Evolutionary conservation across 805 yeast species (phyloP), one percentile per base, ranked within the genome.

Genomic region (Saccharomyces jurei): DNA sequence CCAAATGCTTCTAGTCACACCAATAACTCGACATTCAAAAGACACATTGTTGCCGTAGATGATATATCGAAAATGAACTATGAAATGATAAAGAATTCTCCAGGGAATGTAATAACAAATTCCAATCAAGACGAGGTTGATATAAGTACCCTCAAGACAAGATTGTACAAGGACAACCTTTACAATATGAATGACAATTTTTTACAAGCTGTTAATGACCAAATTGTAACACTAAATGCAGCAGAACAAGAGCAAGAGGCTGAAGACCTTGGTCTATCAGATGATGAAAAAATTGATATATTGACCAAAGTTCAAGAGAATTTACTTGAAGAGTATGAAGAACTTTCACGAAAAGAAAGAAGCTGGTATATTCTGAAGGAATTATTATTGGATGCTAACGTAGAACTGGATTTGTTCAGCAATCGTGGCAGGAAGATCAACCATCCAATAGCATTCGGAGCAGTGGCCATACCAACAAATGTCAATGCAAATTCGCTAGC

Each of bases 301-400:
- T 56, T 66, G 17, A 44, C 56, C 10, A 56, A 63, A 22, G 54
- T 68, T 10, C 66, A 67, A 29, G 30, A 50, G 6, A 57, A 52
- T 11, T 55, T 69, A 22, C 49, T 58, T 3, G 36, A 44, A 8
- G 61, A 66, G 30, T 69, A 69, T 52, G 50, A 52, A 11, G n/a
- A 27, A 1, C 50, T 58, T 17, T 54, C 61, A 8, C 56, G 58
- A 25, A 55, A 58, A 29, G 69, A 68, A 50, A 64, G 63, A 47
- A 66, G 63, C 54, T 68, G 71, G 73, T 68, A 68, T 41, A 48
- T 62, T 10, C 53, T 65, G 25, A 67, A 67, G 51, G 73, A 69
- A 52, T 36, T 67, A 11, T 14, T 69, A 32, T 54, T 69, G 9
- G 71, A 68, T 47, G 71, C 73, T 8, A 67, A 66, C 52, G 57